phyloP scores from a whole-genome alignment of 1,284 basidiomycete genomes.

The Cutaneotrichosporon sp. region DNA sequence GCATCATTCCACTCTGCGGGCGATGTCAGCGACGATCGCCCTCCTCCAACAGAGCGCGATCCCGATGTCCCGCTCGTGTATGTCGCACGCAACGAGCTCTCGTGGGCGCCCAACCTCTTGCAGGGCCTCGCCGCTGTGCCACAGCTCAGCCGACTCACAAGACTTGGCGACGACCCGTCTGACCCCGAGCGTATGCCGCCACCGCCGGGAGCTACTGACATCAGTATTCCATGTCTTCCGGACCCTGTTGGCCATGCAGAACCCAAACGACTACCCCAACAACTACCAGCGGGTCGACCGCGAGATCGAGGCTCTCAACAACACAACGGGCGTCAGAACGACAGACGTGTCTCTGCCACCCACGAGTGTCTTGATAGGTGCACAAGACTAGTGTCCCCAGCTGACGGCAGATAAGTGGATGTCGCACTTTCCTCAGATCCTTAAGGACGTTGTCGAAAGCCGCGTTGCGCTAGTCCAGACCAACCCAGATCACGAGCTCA shows the following conservation, averaged over 20 bases:
- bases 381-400: background rate
- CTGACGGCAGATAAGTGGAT: constrained; percentile 12
- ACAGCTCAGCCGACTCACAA: constrained; percentile 28
- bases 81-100: constrained; percentile 20
- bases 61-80: constrained; percentile 20
- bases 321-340: background rate
- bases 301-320: constrained; percentile 7
- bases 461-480: background rate
- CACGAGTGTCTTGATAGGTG: background rate
- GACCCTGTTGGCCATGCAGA: constrained; percentile 10
- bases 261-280: background rate
- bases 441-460: background rate
- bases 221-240: constrained; percentile 12
- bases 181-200: background rate
- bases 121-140: constrained; percentile 46
- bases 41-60: constrained; percentile 21
- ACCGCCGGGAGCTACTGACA: background rate
- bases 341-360: background rate
- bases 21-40: constrained; percentile 17
- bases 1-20: constrained; percentile 44
- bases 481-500: background rate
- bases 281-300: constrained; percentile 16
- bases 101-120: constrained; percentile 36
- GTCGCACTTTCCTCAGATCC: background rate
- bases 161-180: background rate